These are phyloP conservation scores for Trametes versicolor DNA, from an alignment of 1,284 basidiomycete species.

Conservation along the genomic window DNA sequence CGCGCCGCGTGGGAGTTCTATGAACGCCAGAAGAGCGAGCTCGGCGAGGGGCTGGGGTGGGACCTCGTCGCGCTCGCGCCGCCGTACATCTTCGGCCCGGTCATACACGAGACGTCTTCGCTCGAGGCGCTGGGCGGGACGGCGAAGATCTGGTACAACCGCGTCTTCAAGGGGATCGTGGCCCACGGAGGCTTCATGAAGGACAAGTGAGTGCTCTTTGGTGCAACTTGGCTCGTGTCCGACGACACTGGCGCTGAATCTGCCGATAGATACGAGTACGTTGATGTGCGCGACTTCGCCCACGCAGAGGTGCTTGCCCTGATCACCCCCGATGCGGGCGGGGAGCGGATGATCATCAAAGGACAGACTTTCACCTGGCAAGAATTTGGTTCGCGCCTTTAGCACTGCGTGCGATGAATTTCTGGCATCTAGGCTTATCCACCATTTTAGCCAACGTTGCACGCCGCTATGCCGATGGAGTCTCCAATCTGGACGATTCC, in stretches of 20 bases:
- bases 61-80: conserved; percentile 66
- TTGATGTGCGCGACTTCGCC: conserved; percentile 71
- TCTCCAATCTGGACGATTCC: conserved; percentile 31
- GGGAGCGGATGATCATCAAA: conserved; percentile 63
- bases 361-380: conserved; percentile 47
- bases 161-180: conserved; percentile 43
- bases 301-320: conserved; percentile 65
- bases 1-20: conserved; percentile 65
- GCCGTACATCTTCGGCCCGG: conserved; percentile 58
- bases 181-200: conserved; percentile 20
- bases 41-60: conserved; percentile 50
- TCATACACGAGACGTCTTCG: conserved; percentile 58
- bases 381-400: conserved; percentile 36
- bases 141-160: conserved; percentile 44
- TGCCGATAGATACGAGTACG: conserved; percentile 44
- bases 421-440: neutral
- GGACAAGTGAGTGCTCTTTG: conserved; percentile 19
- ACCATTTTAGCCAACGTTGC: conserved; percentile 23
- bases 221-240: neutral
- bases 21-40: conserved; percentile 55
- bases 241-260: neutral
- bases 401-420: neutral
- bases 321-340: conserved; percentile 60
- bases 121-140: conserved; percentile 64
- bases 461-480: conserved; percentile 30